These are phyloP conservation scores for Rhodotorula sp. DNA, from an alignment of 1,284 basidiomycete genomes.

Conservation along the genomic window DNA sequence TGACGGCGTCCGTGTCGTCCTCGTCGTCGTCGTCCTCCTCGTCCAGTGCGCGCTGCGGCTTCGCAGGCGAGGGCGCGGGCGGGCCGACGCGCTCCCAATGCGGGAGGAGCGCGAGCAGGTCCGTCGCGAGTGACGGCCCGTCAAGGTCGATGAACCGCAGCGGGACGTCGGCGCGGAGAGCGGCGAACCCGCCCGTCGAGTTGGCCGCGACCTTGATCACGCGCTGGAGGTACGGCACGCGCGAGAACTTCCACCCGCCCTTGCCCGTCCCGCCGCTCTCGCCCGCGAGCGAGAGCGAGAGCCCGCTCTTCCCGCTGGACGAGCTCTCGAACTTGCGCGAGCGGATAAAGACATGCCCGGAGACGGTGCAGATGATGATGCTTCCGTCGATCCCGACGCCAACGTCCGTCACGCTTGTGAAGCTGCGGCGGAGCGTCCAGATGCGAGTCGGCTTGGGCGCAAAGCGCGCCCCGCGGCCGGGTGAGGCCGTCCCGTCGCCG, in stretches of 20 bases:
- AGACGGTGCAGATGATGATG: slow-evolving; percentile 88
- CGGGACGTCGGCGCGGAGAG: slow-evolving; percentile 72
- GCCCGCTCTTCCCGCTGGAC: slow-evolving; percentile 17
- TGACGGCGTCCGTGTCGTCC: slow-evolving; percentile 40
- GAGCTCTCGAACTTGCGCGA: slow-evolving; percentile 28
- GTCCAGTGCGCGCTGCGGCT: neutral
- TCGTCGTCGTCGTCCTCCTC: slow-evolving; percentile 46
- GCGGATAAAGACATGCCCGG: slow-evolving; percentile 89
- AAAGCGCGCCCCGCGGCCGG: slow-evolving; percentile 27
- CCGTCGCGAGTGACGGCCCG: slow-evolving; percentile 67
- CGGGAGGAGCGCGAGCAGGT: slow-evolving; percentile 68
- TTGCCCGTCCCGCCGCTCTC: slow-evolving; percentile 24
- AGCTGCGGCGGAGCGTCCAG: slow-evolving; percentile 84
- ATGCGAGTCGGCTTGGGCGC: slow-evolving; percentile 80
- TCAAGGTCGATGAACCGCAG: slow-evolving; percentile 63
- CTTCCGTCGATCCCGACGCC: slow-evolving; percentile 85
- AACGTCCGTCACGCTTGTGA: slow-evolving; percentile 84
- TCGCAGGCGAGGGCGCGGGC: neutral
- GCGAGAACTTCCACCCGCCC: slow-evolving; percentile 63
- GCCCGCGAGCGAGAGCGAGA: slow-evolving; percentile 1
- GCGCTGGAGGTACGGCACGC: slow-evolving; percentile 80
- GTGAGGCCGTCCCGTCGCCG: slow-evolving; percentile 34
- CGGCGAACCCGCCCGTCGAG: slow-evolving; percentile 85
- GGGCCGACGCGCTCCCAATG: slow-evolving; percentile 50
- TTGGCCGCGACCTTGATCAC: slow-evolving; percentile 82